Evolutionary conservation across 179 eudicot genomes (phyloP).

Genomic region (Gypsophila paniculata): DNA sequence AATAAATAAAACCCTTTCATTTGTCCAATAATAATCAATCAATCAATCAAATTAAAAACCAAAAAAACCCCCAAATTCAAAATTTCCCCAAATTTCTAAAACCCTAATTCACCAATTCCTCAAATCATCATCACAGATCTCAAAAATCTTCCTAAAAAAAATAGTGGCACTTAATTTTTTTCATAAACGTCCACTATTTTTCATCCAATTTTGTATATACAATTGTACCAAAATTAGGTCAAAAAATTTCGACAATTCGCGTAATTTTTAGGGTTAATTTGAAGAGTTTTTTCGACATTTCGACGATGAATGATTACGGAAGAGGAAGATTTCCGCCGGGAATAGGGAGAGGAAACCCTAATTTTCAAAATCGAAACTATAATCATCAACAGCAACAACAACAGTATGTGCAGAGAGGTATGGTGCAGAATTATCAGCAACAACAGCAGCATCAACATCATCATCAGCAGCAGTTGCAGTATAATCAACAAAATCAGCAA

Average conservation of each 20-base stretch:
- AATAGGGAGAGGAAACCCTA: constrained; percentile 36
- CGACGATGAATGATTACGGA: constrained; percentile 29
- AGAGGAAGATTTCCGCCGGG: constrained; percentile 45
- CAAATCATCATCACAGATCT: constrained; percentile 19
- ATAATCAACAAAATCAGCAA: constrained; percentile 14
- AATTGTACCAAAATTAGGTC: constrained; percentile 20
- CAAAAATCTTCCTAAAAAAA: constrained; percentile 7
- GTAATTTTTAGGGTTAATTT: constrained; percentile 22
- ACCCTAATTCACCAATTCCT: constrained; percentile 21
- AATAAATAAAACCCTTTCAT: too few relatives aligned
- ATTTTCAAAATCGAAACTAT: constrained; percentile 30
- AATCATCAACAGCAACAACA: constrained; percentile 20
- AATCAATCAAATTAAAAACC: too few relatives aligned
- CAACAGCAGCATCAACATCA: constrained; percentile 22
- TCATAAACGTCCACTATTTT: constrained; percentile 26
- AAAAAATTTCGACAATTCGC: constrained; percentile 10
- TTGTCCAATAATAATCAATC: too few relatives aligned
- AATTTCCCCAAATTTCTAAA: background rate
- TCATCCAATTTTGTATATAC: constrained; percentile 20
- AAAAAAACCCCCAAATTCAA: constrained; percentile 11
- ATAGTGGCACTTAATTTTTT: constrained; percentile 29
- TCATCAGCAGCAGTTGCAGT: constrained; percentile 16
- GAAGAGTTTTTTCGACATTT: background rate
- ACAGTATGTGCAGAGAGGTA: constrained; percentile 28
- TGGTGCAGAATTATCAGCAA: constrained; percentile 24